Evolutionary conservation across 306 rosid genomes (phyloP).

Genomic region (Cajanus cajan): DNA sequence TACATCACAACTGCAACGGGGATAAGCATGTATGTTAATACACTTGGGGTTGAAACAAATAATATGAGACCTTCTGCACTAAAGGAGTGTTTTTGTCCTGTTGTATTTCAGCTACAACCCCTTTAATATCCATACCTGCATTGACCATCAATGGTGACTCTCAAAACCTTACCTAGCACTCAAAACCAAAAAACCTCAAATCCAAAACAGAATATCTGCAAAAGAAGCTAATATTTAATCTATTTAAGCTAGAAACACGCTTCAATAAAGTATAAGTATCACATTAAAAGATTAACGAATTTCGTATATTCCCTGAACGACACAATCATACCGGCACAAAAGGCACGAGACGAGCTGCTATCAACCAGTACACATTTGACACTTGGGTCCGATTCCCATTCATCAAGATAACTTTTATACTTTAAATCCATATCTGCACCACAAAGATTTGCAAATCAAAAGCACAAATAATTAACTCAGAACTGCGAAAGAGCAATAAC

Average conservation of each 20-base stretch:
- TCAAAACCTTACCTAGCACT: slow-evolving; percentile 56
- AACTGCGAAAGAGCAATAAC: not conserved
- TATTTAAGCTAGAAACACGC: slow-evolving; percentile 16
- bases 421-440: slow-evolving; percentile 88
- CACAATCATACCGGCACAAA: slow-evolving; percentile 75
- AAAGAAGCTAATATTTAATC: slow-evolving; percentile 19
- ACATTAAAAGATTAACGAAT: not conserved
- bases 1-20: slow-evolving; percentile 31
- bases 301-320: slow-evolving; percentile 4
- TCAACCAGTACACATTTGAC: slow-evolving; percentile 88
- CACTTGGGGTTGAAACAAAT: slow-evolving; percentile 39
- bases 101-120: slow-evolving; percentile 97
- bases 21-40: slow-evolving; percentile 24
- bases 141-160: slow-evolving; percentile 61
- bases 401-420: slow-evolving; percentile 78
- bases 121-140: slow-evolving; percentile 99
- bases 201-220: slow-evolving; percentile 27
- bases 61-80: slow-evolving; percentile 76
- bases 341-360: slow-evolving; percentile 91
- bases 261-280: not conserved
- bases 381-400: slow-evolving; percentile 86
- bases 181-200: slow-evolving; percentile 41
- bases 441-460: slow-evolving; percentile 15
- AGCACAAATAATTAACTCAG: not conserved
- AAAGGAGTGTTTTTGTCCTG: slow-evolving; percentile 94